Evolutionary conservation across 768 basidiomycete species (phyloP).

Genomic region (Mrakia gelida): DNA sequence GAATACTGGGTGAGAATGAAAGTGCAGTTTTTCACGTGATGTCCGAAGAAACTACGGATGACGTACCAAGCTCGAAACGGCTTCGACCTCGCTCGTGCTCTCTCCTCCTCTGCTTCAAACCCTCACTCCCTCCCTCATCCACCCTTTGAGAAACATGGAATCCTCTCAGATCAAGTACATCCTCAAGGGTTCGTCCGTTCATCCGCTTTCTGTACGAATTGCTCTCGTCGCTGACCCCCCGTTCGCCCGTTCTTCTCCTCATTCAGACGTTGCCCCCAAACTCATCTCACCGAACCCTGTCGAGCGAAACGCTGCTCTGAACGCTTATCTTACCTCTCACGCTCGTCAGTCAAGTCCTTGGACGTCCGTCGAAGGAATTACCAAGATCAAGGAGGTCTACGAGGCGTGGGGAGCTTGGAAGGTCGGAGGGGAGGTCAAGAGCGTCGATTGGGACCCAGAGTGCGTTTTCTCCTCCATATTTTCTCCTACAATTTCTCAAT

Average conservation of each 20-base stretch:
- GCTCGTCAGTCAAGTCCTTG: background rate
- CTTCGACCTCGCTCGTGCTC: no score
- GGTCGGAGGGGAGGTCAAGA: background rate
- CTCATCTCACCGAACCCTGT: background rate
- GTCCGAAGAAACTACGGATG: no score
- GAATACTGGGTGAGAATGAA: no score
- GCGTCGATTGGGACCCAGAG: background rate
- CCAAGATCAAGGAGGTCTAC: constrained; percentile 10
- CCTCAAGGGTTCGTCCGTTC: background rate
- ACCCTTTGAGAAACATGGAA: background rate
- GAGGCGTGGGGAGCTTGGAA: background rate
- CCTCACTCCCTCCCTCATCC: background rate
- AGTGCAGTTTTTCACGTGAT: no score
- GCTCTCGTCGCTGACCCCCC: background rate
- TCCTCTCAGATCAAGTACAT: constrained; percentile 1
- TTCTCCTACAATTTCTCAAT: no score
- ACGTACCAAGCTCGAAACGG: no score
- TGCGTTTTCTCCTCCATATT: background rate
- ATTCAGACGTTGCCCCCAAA: constrained; percentile 5
- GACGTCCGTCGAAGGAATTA: background rate
- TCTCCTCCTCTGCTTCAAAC: background rate
- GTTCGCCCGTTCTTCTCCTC: background rate
- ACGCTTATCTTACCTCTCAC: background rate
- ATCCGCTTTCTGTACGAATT: background rate
- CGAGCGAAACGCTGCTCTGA: background rate